Conservation (phyloP, 805 yeast species). For the Yueomyces sp. region DNA sequence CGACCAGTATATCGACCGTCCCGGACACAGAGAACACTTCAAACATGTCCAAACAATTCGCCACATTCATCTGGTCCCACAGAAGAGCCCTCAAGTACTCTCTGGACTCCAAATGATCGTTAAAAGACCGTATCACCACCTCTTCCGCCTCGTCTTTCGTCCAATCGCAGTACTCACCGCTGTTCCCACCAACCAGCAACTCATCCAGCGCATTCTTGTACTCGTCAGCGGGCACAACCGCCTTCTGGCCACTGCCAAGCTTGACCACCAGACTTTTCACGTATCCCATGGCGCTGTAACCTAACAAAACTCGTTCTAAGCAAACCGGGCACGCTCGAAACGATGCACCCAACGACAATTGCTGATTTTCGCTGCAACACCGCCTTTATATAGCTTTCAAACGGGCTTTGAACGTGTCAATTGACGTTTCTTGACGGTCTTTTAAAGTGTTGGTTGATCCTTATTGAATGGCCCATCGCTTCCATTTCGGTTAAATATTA, state of each 20-base stretch:
- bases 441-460: too few species aligned
- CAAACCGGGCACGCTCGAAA: too few species aligned
- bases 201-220: slow-evolving; percentile 3
- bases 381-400: too few species aligned
- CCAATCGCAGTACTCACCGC: neutral
- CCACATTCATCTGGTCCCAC: slow-evolving; percentile 4
- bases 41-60: slow-evolving; percentile 11
- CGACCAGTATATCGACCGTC: slow-evolving; percentile 12
- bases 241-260: slow-evolving; percentile 1
- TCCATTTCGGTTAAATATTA: too few species aligned
- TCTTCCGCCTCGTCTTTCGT: slow-evolving; percentile 8
- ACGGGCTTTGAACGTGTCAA: too few species aligned
- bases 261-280: neutral
- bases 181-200: neutral
- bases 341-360: too few species aligned
- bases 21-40: slow-evolving; percentile 7
- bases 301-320: too few species aligned
- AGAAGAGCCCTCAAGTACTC: slow-evolving; percentile 7
- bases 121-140: slow-evolving; percentile 14
- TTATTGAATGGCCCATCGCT: too few species aligned
- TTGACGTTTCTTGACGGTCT: too few species aligned
- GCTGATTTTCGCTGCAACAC: too few species aligned
- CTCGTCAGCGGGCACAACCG: slow-evolving; percentile 1
- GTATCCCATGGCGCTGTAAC: too few species aligned
- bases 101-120: slow-evolving; percentile 16